Base-by-base conservation (phyloP, 2,329 filamentous ascomycete species). In the Pseudogymnoascus destructans region DNA sequence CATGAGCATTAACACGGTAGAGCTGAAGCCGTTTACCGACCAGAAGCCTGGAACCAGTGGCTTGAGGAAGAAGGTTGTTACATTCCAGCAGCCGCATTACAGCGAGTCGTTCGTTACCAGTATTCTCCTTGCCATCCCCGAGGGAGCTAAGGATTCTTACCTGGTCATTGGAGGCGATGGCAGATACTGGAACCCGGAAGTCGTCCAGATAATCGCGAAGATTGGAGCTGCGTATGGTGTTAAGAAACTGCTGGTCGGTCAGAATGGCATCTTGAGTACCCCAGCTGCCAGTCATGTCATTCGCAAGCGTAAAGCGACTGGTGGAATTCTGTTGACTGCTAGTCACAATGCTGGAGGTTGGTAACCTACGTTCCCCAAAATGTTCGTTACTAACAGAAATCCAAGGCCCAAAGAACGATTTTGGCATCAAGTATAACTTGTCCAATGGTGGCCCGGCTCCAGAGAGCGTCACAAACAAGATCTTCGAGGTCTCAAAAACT, bases 381-480 rank as follows among this genome's bases (percentile, higher is more conserved):
- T 13, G 35, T 59, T 59, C 17, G 13, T 49, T 57, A 60, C 23
- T 59, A 19, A 61, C 15, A 42, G 15, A 27, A 55, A 40, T 55
- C 52, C 9, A 66, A 95, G 89, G 91, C 57, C 93, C 93, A 62
- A 86, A 82, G 66, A 87, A 93, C 71, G 93, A 98, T 75, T 98
- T 98, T 68, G 93, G 93, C 67, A 98, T 98, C 84, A 98, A 98
- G 78, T 98, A 98, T 82, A 98, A 98, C 79, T 79, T 98, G 60
- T 79, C 89, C 72, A 97, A 98, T 70, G 93, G 93, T 67, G 93
- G 91, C 59, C 93, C 93, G 42, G 93, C 93, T 59, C 93, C 93
- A 60, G 93, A 98, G 74, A 86, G 87, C 58, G 89, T 98, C 64
- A 98, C 93, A 65, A 95, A 98, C 83, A 95, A 95, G 78, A 97